Conservation (phyloP, 208 protist species). For the Trypanosomatidae sp. region DNA sequence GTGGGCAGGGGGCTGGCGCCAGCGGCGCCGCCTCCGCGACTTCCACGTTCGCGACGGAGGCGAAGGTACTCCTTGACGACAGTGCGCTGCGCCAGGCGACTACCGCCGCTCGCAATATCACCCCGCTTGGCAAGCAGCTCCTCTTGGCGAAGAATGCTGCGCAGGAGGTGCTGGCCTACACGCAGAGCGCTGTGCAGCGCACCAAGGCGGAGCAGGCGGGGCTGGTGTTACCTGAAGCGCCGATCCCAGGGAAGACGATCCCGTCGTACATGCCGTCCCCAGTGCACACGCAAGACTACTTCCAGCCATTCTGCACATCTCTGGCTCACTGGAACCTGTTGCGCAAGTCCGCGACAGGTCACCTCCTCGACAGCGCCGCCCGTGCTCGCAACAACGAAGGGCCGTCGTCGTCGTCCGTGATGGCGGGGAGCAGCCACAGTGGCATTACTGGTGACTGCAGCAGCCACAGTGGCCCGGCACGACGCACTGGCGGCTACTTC, state of each 20-base stretch:
- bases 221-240: constrained; percentile 52
- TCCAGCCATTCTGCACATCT: constrained; percentile 77
- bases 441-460: constrained; percentile 7
- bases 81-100: constrained; percentile 62
- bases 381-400: constrained; percentile 18
- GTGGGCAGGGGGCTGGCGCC: neutral
- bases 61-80: constrained; percentile 17
- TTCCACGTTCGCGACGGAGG: constrained; percentile 10
- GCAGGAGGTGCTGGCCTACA: constrained; percentile 51
- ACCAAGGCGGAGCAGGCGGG: constrained; percentile 59
- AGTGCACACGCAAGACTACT: constrained; percentile 58
- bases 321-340: constrained; percentile 80
- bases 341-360: constrained; percentile 66
- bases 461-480: constrained; percentile 5
- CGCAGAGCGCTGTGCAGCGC: constrained; percentile 62
- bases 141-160: constrained; percentile 63
- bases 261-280: constrained; percentile 68
- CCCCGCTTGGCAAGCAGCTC: constrained; percentile 75
- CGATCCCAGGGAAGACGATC: constrained; percentile 62
- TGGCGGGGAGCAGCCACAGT: neutral
- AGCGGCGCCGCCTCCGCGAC: neutral
- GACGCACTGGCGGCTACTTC: neutral
- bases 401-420: constrained; percentile 6
- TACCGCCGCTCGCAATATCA: constrained; percentile 62
- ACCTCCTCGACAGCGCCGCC: constrained; percentile 32